Base-by-base conservation (phyloP, 148 eudicot species). In the Linanthus parryae region DNA sequence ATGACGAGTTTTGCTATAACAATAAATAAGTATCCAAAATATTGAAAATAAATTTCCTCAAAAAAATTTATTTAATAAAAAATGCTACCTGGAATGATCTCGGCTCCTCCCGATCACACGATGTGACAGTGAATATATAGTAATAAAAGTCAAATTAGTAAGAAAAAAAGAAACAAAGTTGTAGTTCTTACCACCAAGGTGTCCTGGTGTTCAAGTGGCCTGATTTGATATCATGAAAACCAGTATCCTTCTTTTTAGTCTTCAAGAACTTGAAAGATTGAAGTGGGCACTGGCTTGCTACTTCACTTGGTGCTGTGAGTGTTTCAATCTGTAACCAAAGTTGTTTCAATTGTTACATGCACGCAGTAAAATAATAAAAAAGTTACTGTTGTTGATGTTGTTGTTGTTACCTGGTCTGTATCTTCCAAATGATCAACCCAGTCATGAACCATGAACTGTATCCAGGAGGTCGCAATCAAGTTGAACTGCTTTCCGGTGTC, bases 141-240 rank as follows among this genome's bases (percentile, higher is more conserved):
- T n/a, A n/a, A n/a, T n/a, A n/a, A n/a, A n/a, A n/a, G n/a, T n/a
- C n/a, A n/a, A n/a, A n/a, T n/a, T n/a, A n/a, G n/a, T n/a, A n/a
- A n/a, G n/a, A n/a, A n/a, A n/a, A n/a, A n/a, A n/a, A n/a, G n/a
- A n/a, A n/a, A n/a, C n/a, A n/a, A n/a, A n/a, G n/a, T n/a, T n/a
- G n/a, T n/a, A n/a, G n/a, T n/a, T 28, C 54, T 51, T 73, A 73
- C 78, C 78, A 73, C 74, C 78, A 73, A 16, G 78, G 78, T 13
- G 78, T 73, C 44, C 78, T 54, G 28, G 59, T 62, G 67, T 73
- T 73, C 42, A 56, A 22, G 50, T 31, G 42, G 18, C 74, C 78
- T 7, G 36, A 56, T 27, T 56, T 57, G 26, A 64, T 51, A 2
- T 57, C 67, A 17, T 40, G 38, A 14, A 61, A 58, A 11, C 65